Evolutionary conservation across 2,329 filamentous ascomycete genomes (phyloP).

Genomic region (Epichloe gansuensis): DNA sequence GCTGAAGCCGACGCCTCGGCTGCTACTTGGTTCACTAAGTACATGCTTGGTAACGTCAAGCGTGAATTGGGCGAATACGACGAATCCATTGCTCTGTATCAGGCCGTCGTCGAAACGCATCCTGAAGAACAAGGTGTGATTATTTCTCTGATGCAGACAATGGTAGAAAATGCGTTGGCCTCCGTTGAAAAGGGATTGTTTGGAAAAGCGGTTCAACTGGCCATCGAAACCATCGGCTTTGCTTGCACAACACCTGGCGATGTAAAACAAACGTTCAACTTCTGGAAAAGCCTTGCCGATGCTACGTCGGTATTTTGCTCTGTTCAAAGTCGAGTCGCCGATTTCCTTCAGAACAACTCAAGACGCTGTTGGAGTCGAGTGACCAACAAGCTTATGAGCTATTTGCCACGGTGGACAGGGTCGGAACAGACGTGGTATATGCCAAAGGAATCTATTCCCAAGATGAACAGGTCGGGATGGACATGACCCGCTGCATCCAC

Average conservation of each 20-base stretch:
- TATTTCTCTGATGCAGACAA: conserved; percentile 77
- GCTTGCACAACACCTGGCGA: conserved; percentile 49
- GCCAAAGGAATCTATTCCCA: conserved; percentile 33
- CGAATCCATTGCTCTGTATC: conserved; percentile 66
- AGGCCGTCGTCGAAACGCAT: conserved; percentile 54
- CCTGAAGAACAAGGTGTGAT: conserved; percentile 74
- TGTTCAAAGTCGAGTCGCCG: conserved; percentile 53
- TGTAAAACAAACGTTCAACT: conserved; percentile 68
- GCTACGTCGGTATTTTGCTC: conserved; percentile 75
- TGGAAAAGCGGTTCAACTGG: conserved; percentile 65
- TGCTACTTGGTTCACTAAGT: conserved; percentile 89
- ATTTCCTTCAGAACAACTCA: conserved; percentile 48
- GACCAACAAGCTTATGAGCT: conserved; percentile 45
- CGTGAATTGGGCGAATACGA: conserved; percentile 86
- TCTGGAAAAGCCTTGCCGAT: conserved; percentile 89
- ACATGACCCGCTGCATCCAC: conserved; percentile 50
- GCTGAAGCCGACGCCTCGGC: conserved; percentile 37
- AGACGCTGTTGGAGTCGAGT: conserved; percentile 43
- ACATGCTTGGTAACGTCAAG: conserved; percentile 92
- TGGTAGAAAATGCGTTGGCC: conserved; percentile 69
- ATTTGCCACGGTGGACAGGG: conserved; percentile 58
- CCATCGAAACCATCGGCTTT: conserved; percentile 55
- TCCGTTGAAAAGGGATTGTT: conserved; percentile 75
- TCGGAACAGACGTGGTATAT: conserved; percentile 32
- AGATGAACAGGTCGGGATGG: conserved; percentile 34